Evolutionary conservation across 768 basidiomycete genomes (phyloP).

Genomic region (Rhodotorula kratochvilovae): DNA sequence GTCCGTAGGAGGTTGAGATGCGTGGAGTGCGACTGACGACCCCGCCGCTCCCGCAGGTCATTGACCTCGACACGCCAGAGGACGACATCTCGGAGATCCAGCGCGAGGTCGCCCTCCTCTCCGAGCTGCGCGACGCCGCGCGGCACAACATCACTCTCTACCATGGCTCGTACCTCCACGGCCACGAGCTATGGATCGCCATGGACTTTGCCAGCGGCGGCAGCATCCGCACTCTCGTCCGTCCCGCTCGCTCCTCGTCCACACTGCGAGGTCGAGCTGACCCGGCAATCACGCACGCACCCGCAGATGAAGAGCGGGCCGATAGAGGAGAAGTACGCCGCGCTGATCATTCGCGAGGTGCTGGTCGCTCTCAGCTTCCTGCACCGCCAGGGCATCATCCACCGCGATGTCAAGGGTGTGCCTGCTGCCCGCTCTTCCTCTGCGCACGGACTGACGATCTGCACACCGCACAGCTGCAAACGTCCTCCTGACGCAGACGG

Average conservation of each 20-base stretch:
- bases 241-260: slow-evolving; percentile 25
- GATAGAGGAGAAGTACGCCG: slow-evolving; percentile 86
- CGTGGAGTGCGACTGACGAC: too few relatives aligned
- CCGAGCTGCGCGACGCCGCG: slow-evolving; percentile 75
- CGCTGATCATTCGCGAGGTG: slow-evolving; percentile 82
- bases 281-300: too few relatives aligned
- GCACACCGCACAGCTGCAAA: slow-evolving; percentile 65
- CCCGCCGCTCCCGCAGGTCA: too few relatives aligned
- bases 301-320: slow-evolving; percentile 70
- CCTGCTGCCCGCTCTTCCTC: neutral
- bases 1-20: too few relatives aligned
- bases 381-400: slow-evolving; percentile 89
- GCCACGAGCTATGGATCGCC: slow-evolving; percentile 94
- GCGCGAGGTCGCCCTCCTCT: slow-evolving; percentile 85
- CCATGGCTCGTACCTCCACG: slow-evolving; percentile 92
- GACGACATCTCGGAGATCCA: slow-evolving; percentile 97
- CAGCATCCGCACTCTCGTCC: slow-evolving; percentile 73
- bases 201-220: slow-evolving; percentile 98
- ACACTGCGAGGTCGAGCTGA: too few relatives aligned
- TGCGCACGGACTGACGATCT: neutral
- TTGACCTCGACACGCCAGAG: slow-evolving; percentile 92
- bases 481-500: slow-evolving; percentile 77
- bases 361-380: slow-evolving; percentile 80
- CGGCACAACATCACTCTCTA: slow-evolving; percentile 86
- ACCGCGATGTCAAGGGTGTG: slow-evolving; percentile 82